Base-by-base conservation (phyloP, 768 basidiomycete species). In the Podaxis rugospora region DNA sequence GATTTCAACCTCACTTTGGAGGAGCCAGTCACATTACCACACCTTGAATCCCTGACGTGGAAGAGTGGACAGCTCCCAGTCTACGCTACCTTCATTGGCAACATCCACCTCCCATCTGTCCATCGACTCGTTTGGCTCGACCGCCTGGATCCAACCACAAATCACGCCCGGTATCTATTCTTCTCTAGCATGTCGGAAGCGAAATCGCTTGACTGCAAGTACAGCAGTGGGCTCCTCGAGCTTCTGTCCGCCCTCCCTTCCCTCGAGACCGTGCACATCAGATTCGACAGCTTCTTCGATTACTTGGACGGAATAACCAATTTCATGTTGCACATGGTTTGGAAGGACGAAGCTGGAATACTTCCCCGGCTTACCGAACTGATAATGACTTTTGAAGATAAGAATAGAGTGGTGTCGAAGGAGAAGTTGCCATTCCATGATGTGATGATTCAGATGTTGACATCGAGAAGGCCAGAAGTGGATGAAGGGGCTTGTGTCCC, bases 71-170 rank as follows among this genome's bases (percentile, higher is more conserved):
- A 53, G 32, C 14, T 27, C n/a, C 51, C 35, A 4, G 28, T 9
- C 28, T 2, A 21, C 35, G 51, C 51, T 32, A 53, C 51, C 7
- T 53, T 53, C 16, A 21, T 53, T 6, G 18, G 16, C 35, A 32
- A 53, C 35, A 35, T 53, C 51, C 51, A 53, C 35, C 51, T 53
- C 32, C 51, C 51, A 13, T 53, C 51, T 18, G 51, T 53, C n/a
- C 51, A 18, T 53, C n/a, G n/a, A 9, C 51, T 53, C 11, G 7
- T 13, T 37, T 53, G 51, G 51, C 51, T 53, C 16, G 35, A 32
- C 14, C 51, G 28, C 32, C 35, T 53, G 7, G 28, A 36, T n/a
- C 32, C 51, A 3, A 21, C 32, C 10, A 53, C 51, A 13, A 5
- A n/a, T 18, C 28, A 32, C 35, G 32, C 37, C 51, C 18, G 51